Evolutionary conservation across 192 early-diverging fungal genomes (phyloP), one percentile per base, ranked within the genome.

Genomic region (Podila minutissima): DNA sequence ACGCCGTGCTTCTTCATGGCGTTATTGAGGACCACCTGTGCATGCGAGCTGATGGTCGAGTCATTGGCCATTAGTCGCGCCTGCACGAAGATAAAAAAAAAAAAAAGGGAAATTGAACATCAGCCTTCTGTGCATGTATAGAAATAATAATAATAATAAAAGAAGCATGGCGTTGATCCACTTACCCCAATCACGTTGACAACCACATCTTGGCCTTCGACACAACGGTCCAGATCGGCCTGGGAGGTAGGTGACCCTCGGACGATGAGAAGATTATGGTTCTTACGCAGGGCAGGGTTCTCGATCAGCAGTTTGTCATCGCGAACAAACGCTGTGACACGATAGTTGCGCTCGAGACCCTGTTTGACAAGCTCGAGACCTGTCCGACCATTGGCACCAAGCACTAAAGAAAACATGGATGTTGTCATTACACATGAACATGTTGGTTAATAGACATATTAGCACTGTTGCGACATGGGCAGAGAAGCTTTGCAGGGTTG

Each of bases 171-270:
- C 15, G 9, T 15, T 15, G 38, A 62, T 9, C 3, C 11, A 57
- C 69, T 51, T 68, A 79, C 76, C 24, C 76, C 74, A 59, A 84
- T 70, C 37, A 79, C 77, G 55, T 84, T 84, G 10, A 84, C 70
- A 12, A 84, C 74, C 11, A 73, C 77, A 76, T 84, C 83, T 60
- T 84, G 76, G 22, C 74, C 77, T 65, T 84, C 83, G 26, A 84
- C 70, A 62, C 77, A 79, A 15, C 79, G 62, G 53, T 84, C 83
- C 5, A 84, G 51, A 68, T 84, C 83, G 0, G 38, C 65, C 19
- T 70, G 69, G 8, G 61, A 74, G 22, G 74, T 73, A 38, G 79
- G 71, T 5, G 77, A 84, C 0, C 83, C 83, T 33, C 74, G 74
- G 12, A 75, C 70, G 60, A 84, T 76, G 26, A 82, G 70, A 1